Evolutionary conservation across 768 basidiomycete species (phyloP), one percentile per base, ranked within the genome.

Genomic region (Russula earlei): DNA sequence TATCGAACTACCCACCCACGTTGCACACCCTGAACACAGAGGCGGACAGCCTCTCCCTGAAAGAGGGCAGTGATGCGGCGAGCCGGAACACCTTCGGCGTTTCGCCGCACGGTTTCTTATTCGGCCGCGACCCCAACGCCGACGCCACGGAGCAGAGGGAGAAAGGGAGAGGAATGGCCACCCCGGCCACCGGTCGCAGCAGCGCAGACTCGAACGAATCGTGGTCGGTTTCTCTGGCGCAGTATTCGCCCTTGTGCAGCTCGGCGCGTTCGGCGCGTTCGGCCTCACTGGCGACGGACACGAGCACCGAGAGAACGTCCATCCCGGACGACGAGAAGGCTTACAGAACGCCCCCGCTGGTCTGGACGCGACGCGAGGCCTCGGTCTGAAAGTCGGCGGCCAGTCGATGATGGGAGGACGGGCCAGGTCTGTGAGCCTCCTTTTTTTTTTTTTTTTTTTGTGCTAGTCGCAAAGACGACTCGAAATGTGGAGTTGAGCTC

Each of bases 311-410:
- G n/a, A 6, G 80, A 77, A 10, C 74, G 65, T 12, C 73, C 74
- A 56, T 70, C 68, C 67, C 77, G 78, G 63, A 67, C 70, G 63
- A 67, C 70, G 67, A 82, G 81, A 11, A 22, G 17, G 17, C 33
- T 25, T 38, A 11, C 37, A 44, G 47, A 41, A 37, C 36, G 10
- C n/a, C 43, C 10, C 33, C 33, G 11, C 29, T 41, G 19, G 33
- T 34, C 17, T 42, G 25, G 12, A 17, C 17, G 27, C 37, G 22
- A 20, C 22, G 51, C 19, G 25, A 15, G 11, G 25, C 38, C 7
- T 29, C n/a, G 15, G 17, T 38, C 40, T 25, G 12, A 41, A 20
- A 27, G 9, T 15, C 42, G 15, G 27, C 14, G 34, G 47, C n/a
- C n/a, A n/a, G 25, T 49, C 4, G 48, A 43, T 29, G 25, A 20